Base-by-base conservation (phyloP, 2,329 filamentous ascomycete genomes). In the Davidsoniella eucalypti region DNA sequence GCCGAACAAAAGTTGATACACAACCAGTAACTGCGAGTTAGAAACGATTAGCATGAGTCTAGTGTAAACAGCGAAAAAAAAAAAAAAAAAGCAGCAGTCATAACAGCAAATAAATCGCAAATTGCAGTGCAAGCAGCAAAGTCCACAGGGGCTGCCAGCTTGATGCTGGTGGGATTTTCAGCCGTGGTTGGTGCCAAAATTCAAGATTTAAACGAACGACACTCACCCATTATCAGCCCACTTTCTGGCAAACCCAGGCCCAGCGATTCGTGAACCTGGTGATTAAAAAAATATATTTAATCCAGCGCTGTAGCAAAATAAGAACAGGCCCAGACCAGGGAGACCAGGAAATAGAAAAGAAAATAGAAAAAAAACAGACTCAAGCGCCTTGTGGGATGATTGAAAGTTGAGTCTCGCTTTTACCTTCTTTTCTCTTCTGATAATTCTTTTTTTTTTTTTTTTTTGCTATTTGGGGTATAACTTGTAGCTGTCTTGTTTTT, bases 221-320 rank as follows among this genome's bases (percentile, higher is more conserved):
- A 52, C 50, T 52, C 23, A 26, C 37, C 41, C 50, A 52, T 48
- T 29, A 52, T 52, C 50, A 52, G 50, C 50, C 50, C 50, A 52
- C 46, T 52, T 52, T 42, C 36, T 36, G 23, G 29, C 26, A n/a
- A 44, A 49, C 50, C 42, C 41, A 42, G 41, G 50, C 40, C 29
- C 39, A 39, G 25, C 26, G 45, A 39, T 37, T 37, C 12, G 41
- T 33, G 29, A 33, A 33, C 29, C 29, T 33, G 12, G 8, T 5
- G 29, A 33, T 9, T 33, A 33, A 33, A 39, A 36, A 18, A 21
- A 10, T n/a, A 17, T 17, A 26, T 18, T 44, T 39, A 46, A 26
- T 37, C 23, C 39, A 29, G 38, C n/a, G 33, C 40, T 38, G 16
- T 17, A 50, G 29, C 48, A 43, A 47, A 37, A 38, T 37, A 47